A percentile compares a stretch with the other conserved stretches of the same genome.
Conservation (phyloP, 345 rosid species). For the Salix arbutifolia region DNA sequence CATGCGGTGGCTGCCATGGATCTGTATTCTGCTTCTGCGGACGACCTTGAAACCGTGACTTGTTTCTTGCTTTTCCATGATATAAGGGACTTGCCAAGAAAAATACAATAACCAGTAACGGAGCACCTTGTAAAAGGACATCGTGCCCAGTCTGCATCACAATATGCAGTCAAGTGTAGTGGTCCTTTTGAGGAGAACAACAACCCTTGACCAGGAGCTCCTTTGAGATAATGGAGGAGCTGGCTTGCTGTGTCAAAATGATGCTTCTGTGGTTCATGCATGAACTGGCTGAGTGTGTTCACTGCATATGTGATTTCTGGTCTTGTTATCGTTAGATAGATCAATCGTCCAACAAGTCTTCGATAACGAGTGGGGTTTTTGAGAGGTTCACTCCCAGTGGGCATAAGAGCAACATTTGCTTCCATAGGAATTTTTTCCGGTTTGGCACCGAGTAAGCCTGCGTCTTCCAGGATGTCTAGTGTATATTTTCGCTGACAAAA, state of each 20-base stretch:
- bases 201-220: not conserved
- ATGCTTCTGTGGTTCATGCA: not conserved
- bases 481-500: not conserved
- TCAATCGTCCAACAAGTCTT: not conserved
- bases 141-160: not conserved
- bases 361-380: not conserved
- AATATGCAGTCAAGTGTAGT: not conserved
- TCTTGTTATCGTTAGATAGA: not conserved
- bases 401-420: not conserved
- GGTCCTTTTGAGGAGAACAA: not conserved
- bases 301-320: not conserved
- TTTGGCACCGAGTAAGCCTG: not conserved
- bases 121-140: not conserved
- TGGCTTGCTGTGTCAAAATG: not conserved
- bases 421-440: not conserved
- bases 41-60: not conserved
- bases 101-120: not conserved
- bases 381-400: accelerated
- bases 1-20: not conserved
- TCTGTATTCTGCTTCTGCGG: not conserved
- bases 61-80: not conserved
- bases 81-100: not conserved
- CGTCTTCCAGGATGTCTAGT: not conserved
- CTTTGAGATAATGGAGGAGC: not conserved
- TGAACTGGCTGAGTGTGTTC: not conserved